These are phyloP conservation scores for Eryngium alpinum DNA, from an alignment of 140 eudicot genomes.

Conservation along the genomic window DNA sequence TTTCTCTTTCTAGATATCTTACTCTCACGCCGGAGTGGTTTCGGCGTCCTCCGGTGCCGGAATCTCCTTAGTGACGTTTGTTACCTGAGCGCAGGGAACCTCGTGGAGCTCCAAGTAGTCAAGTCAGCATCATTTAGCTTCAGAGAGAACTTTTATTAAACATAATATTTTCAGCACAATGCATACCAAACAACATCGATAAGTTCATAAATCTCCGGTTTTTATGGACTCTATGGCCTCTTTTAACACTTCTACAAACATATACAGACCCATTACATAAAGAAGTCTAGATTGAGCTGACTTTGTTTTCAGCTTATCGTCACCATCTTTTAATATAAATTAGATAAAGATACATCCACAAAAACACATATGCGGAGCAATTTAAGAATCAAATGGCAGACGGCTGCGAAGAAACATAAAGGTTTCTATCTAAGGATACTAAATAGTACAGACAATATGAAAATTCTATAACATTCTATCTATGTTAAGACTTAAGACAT, in stretches of 20 bases:
- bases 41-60: too few relatives aligned
- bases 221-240: too few relatives aligned
- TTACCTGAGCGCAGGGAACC: too few relatives aligned
- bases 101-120: too few relatives aligned
- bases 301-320: neutral
- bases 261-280: neutral
- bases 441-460: neutral
- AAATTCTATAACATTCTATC: too few relatives aligned
- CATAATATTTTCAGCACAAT: too few relatives aligned
- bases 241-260: neutral
- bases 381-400: neutral
- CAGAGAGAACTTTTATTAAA: neutral
- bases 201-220: too few relatives aligned
- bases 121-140: too few relatives aligned
- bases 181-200: neutral
- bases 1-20: too few relatives aligned
- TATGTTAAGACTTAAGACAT: too few relatives aligned
- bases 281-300: neutral
- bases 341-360: neutral
- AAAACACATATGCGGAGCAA: neutral
- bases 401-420: neutral
- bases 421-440: neutral
- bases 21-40: too few relatives aligned
- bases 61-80: too few relatives aligned
- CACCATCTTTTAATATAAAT: neutral